Conservation (phyloP, 2,329 filamentous ascomycete species). For the Diaporthe sp. region DNA sequence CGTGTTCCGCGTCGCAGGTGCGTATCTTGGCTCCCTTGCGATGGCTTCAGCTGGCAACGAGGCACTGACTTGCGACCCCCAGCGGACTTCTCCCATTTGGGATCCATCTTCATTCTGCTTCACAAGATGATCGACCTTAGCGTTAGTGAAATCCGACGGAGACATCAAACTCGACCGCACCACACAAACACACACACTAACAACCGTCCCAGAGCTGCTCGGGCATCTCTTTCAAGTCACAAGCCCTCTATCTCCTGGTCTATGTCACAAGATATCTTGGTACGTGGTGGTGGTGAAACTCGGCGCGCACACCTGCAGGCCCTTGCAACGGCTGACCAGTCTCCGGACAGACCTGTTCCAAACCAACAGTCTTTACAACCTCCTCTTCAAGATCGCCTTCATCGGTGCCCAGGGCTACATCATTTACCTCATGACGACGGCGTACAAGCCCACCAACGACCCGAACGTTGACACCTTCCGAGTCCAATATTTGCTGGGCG, state of each 20-base stretch:
- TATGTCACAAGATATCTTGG: conserved; percentile 94
- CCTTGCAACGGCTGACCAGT: conserved; percentile 35
- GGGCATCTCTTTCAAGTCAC: conserved; percentile 98
- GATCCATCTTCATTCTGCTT: conserved; percentile 92
- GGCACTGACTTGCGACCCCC: conserved; percentile 42
- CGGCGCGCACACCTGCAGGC: conserved; percentile 23
- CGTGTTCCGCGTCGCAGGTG: conserved; percentile 70
- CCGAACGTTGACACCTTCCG: conserved; percentile 98
- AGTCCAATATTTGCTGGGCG: conserved; percentile 91
- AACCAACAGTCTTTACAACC: conserved; percentile 88
- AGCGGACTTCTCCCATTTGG: conserved; percentile 96
- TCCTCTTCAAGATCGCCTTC: conserved; percentile 96
- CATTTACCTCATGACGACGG: conserved; percentile 97
- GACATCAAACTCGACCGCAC: conserved; percentile 1
- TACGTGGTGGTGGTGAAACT: conserved; percentile 53
- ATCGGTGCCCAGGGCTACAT: conserved; percentile 92
- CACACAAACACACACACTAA: conserved; percentile 36
- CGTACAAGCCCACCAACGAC: conserved; percentile 97
- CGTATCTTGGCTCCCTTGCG: conserved; percentile 42
- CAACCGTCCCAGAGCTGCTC: conserved; percentile 82
- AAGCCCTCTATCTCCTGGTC: conserved; percentile 93
- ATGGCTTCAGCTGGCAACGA: conserved; percentile 32
- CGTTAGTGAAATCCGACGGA: conserved; percentile 65
- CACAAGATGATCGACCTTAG: conserved; percentile 97
- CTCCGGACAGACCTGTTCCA: conserved; percentile 80